Conservation (phyloP, 2,329 filamentous ascomycete species). For the Diaporthe helianthi region DNA sequence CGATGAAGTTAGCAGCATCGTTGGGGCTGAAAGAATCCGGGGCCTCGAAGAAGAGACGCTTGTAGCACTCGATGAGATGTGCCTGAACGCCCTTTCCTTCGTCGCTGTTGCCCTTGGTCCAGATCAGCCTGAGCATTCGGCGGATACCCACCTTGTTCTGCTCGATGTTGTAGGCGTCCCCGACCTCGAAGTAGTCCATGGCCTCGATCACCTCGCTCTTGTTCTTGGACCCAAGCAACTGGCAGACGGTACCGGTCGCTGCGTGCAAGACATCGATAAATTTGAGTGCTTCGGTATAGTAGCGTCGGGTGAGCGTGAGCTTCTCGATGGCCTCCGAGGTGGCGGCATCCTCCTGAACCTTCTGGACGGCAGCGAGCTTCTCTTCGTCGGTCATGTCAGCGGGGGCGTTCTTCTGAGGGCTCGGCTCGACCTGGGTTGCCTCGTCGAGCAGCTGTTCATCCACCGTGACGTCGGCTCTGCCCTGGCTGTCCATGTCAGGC, state of each 20-base stretch:
- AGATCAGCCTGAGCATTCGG: slow-evolving; percentile 95
- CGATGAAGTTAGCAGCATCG: slow-evolving; percentile 93
- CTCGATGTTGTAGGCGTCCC: slow-evolving; percentile 95
- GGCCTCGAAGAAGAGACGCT: slow-evolving; percentile 92
- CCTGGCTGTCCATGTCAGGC: slow-evolving; percentile 73
- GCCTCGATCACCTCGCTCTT: slow-evolving; percentile 99
- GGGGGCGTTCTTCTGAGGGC: slow-evolving; percentile 64
- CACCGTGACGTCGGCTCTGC: slow-evolving; percentile 65
- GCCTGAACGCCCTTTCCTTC: slow-evolving; percentile 98
- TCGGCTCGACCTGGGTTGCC: slow-evolving; percentile 78
- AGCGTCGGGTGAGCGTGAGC: slow-evolving; percentile 85
- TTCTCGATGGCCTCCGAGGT: slow-evolving; percentile 89
- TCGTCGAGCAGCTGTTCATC: slow-evolving; percentile 86
- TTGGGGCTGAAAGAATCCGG: slow-evolving; percentile 87
- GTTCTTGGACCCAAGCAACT: slow-evolving; percentile 91
- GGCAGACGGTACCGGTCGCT: slow-evolving; percentile 80
- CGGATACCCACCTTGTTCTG: slow-evolving; percentile 91
- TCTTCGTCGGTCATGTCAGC: slow-evolving; percentile 79
- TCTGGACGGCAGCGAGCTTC: slow-evolving; percentile 74
- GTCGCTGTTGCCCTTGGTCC: slow-evolving; percentile 99
- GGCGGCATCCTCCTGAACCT: slow-evolving; percentile 84
- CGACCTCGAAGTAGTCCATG: slow-evolving; percentile 96
- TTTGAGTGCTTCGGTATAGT: slow-evolving; percentile 90
- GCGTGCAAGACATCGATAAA: slow-evolving; percentile 93
- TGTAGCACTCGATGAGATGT: slow-evolving; percentile 97